phyloP scores from a whole-genome alignment of 352 stramenopile genomes.

The Phytopythium helicoides region DNA sequence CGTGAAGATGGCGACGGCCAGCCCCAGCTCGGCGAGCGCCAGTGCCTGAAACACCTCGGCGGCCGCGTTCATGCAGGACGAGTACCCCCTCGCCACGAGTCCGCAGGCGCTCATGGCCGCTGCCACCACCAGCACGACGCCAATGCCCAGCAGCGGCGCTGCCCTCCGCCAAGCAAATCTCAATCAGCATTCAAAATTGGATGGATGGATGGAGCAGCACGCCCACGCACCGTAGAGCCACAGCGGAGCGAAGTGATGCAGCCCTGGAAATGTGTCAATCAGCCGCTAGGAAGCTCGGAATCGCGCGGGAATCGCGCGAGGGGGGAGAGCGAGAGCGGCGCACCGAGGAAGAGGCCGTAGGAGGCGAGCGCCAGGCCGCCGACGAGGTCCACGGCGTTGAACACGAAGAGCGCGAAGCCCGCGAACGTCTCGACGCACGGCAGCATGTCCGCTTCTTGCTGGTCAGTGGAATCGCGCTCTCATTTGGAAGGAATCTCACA shows the following conservation, averaged over 20 bases:
- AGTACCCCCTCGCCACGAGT: conserved; percentile 41
- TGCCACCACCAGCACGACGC: conserved; percentile 45
- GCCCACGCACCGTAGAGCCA: conserved; percentile 63
- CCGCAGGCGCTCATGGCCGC: conserved; percentile 69
- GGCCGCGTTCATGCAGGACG: conserved; percentile 45
- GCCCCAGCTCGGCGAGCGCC: conserved; percentile 61
- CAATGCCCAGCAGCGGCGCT: conserved; percentile 57
- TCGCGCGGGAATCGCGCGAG: too few species aligned
- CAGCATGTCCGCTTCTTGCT: background rate
- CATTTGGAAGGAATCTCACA: too few species aligned
- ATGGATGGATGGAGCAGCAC: background rate
- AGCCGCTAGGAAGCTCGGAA: too few species aligned
- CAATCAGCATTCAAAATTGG: too few species aligned
- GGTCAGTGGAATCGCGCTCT: too few species aligned
- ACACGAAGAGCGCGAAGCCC: conserved; percentile 62
- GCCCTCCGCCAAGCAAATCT: background rate
- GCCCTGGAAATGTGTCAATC: conserved; percentile 16
- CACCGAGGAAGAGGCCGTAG: conserved; percentile 66
- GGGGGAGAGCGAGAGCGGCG: too few species aligned
- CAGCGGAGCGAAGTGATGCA: conserved; percentile 60
- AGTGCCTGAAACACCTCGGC: conserved; percentile 58
- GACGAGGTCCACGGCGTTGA: conserved; percentile 73
- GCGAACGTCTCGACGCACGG: conserved; percentile 47
- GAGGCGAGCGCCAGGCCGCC: conserved; percentile 53
- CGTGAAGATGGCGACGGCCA: conserved; percentile 77